These are phyloP conservation scores for Stramenopiles sp. DNA, from an alignment of 352 stramenopile species.

Conservation along the genomic window DNA sequence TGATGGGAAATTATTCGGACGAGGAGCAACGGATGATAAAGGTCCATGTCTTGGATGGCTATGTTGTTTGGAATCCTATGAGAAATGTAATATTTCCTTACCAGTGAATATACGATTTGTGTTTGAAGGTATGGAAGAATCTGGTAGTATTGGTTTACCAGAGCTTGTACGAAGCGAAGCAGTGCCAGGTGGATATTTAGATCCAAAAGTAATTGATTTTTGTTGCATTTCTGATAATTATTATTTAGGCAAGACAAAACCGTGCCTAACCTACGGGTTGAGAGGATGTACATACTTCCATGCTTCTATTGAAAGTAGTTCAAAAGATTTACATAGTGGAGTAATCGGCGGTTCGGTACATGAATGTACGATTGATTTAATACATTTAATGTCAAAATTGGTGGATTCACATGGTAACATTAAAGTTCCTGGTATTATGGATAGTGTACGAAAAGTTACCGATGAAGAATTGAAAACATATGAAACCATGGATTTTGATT, in stretches of 20 bases:
- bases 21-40: too few relatives aligned
- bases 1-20: too few relatives aligned
- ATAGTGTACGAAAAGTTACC: slow-evolving; percentile 29
- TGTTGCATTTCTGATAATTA: too few relatives aligned
- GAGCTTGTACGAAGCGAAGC: slow-evolving; percentile 28
- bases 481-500: slow-evolving; percentile 35
- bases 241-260: too few relatives aligned
- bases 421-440: slow-evolving; percentile 31
- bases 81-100: slow-evolving; percentile 25
- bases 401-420: slow-evolving; percentile 32
- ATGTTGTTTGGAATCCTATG: slow-evolving; percentile 34
- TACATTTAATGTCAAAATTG: slow-evolving; percentile 32
- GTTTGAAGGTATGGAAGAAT: slow-evolving; percentile 43
- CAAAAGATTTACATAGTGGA: slow-evolving; percentile 37
- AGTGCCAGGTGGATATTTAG: too few relatives aligned
- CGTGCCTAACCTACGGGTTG: too few relatives aligned
- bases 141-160: slow-evolving; percentile 32
- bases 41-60: slow-evolving; percentile 36
- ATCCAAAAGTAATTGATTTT: too few relatives aligned
- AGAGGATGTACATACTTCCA: slow-evolving; percentile 40
- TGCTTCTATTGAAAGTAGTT: slow-evolving; percentile 26
- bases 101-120: slow-evolving; percentile 39
- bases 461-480: slow-evolving; percentile 30
- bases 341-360: slow-evolving; percentile 33
- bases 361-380: slow-evolving; percentile 36